Evolutionary conservation across 371 early-diverging fungal genomes (phyloP).

Genomic region (Sporodiniella umbellata): DNA sequence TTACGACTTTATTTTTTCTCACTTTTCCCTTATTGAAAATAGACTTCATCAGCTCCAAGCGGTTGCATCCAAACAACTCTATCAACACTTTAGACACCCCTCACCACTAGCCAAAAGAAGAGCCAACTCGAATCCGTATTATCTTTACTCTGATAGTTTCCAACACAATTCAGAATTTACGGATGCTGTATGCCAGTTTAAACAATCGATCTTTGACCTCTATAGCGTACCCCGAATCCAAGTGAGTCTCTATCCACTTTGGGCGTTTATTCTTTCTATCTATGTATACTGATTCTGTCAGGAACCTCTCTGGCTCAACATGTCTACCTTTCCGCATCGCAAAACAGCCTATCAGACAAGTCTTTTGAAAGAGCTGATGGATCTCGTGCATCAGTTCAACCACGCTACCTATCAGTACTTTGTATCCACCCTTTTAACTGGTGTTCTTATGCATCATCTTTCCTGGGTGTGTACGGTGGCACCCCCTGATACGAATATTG

Average conservation of each 20-base stretch:
- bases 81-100: conserved; percentile 37
- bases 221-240: conserved; percentile 62
- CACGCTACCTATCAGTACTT: conserved; percentile 38
- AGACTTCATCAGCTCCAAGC: conserved; percentile 60
- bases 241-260: too few relatives aligned
- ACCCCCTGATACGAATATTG: conserved; percentile 43
- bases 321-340: conserved; percentile 60
- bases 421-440: conserved; percentile 54
- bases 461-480: conserved; percentile 67
- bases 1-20: conserved; percentile 63
- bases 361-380: conserved; percentile 49
- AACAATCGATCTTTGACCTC: conserved; percentile 47
- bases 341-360: conserved; percentile 44
- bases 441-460: conserved; percentile 55
- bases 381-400: conserved; percentile 46
- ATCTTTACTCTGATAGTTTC: conserved; percentile 40
- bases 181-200: conserved; percentile 52
- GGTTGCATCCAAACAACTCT: conserved; percentile 45
- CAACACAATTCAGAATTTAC: conserved; percentile 49
- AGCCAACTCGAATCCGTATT: conserved; percentile 14
- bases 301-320: conserved; percentile 67
- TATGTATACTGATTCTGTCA: conserved; percentile 16
- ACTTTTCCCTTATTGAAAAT: conserved; percentile 62
- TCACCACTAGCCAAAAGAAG: conserved; percentile 18
- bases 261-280: too few relatives aligned